Evolutionary conservation across 116 monocot species (phyloP).

Genomic region (Cymodocea nodosa): DNA sequence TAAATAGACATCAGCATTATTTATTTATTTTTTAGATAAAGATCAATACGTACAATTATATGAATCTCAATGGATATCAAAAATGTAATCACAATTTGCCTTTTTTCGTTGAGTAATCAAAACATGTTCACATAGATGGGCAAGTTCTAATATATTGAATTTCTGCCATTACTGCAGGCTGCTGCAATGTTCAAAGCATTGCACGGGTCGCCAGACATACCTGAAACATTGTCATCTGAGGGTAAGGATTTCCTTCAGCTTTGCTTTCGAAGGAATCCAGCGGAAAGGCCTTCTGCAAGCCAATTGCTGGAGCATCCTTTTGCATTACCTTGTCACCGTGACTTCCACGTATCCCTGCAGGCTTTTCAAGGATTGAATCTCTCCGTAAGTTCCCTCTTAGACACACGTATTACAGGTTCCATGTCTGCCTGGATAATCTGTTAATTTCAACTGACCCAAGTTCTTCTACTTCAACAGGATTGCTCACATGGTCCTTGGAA

Average conservation of each 20-base stretch:
- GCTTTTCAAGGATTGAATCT: conserved; percentile 39
- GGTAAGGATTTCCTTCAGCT: conserved; percentile 75
- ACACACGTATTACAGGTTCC: neutral
- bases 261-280: conserved; percentile 81
- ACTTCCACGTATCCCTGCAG: conserved; percentile 37
- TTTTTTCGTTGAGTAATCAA: neutral
- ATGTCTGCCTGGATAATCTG: neutral
- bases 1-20: too few relatives aligned
- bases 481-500: neutral
- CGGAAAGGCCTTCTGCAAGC: conserved; percentile 73
- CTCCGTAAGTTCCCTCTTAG: conserved; percentile 21
- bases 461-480: neutral
- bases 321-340: conserved; percentile 41
- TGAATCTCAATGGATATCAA: too few relatives aligned
- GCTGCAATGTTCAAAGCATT: conserved; percentile 96
- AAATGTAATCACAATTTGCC: too few relatives aligned
- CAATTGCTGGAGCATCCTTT: conserved; percentile 83
- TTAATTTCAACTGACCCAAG: neutral
- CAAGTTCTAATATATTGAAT: neutral
- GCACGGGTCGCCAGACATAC: conserved; percentile 67
- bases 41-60: too few relatives aligned
- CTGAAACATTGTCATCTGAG: conserved; percentile 69
- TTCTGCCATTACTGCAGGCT: conserved; percentile 27
- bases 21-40: too few relatives aligned
- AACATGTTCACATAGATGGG: neutral